Evolutionary conservation across 305 asterid species (phyloP), one percentile per base, ranked within the genome.

Genomic region (Lippia alba): DNA sequence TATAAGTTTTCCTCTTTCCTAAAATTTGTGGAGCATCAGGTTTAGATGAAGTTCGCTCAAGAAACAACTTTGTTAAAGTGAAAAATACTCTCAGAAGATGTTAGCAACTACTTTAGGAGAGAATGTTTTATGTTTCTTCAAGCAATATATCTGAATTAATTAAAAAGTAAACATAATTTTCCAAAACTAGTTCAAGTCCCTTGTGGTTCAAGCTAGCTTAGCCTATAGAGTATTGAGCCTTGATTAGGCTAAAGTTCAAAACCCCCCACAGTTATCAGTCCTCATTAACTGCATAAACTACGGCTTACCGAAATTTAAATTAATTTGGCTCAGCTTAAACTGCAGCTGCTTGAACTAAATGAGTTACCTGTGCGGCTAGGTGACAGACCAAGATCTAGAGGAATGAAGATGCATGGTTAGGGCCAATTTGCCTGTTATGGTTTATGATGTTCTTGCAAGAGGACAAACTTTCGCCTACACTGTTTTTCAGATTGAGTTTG

Each of bases 351-450:
- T 33, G 20, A 57, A 39, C 45, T 12, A 57, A 57, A 36, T 14
- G 45, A 33, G 33, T 19, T 49, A 3, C 30, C 30, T 24, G 30
- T 20, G 36, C 36, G 12, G 8, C 44, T 24, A 14, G 15, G 14
- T 12, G 63, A 57, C 44, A 12, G 63, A 14, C 34, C 41, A 56
- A 56, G 41, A 17, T 30, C 44, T 56, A 56, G 20, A 64, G 69
- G 69, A 19, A 64, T 64, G 56, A 24, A 12, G 51, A 46, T 20
- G 15, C 30, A 2, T 12, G 46, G 49, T 24, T 44, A 48, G 45
- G 30, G 32, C 16, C 11, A 8, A 14, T 33, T 12, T 57, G 44
- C 16, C 63, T 32, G 46, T 39, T 15, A 15, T 6, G 6, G 15
- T 17, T 49, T 57, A 8, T 11, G 5, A 32, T 51, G 30, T 24